These are phyloP conservation scores for Acer negundo DNA, from an alignment of 345 rosid species.

Conservation along the genomic window DNA sequence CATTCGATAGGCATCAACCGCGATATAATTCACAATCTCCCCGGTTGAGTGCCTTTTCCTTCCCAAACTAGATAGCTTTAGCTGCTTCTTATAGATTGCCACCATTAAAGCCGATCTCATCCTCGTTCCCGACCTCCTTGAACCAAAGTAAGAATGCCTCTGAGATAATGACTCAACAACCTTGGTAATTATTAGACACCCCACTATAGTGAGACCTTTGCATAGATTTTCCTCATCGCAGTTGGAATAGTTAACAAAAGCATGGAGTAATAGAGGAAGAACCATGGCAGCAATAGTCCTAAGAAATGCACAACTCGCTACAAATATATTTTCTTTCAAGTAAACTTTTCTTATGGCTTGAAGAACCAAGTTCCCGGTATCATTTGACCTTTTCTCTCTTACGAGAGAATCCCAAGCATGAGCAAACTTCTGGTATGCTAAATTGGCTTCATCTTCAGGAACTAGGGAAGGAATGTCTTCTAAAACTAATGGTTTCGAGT, in stretches of 20 bases:
- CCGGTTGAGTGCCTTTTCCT: slow-evolving; percentile 72
- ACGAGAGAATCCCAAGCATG: slow-evolving; percentile 46
- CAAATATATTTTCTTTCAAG: slow-evolving; percentile 53
- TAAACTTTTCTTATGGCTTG: slow-evolving; percentile 48
- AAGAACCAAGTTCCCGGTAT: slow-evolving; percentile 46
- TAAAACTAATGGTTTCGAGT: slow-evolving; percentile 47
- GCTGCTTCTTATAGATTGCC: slow-evolving; percentile 62
- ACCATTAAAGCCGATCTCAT: slow-evolving; percentile 78
- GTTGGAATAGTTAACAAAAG: slow-evolving; percentile 59
- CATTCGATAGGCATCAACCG: slow-evolving; percentile 81
- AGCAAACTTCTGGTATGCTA: slow-evolving; percentile 56
- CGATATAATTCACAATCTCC: slow-evolving; percentile 73
- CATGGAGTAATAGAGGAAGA: slow-evolving; percentile 65
- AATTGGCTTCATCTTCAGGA: slow-evolving; percentile 55
- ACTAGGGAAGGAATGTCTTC: slow-evolving; percentile 67
- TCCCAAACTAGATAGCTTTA: slow-evolving; percentile 63
- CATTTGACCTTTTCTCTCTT: slow-evolving; percentile 26
- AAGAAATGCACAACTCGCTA: slow-evolving; percentile 48
- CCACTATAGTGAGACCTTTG: slow-evolving; percentile 52
- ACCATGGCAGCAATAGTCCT: slow-evolving; percentile 49
- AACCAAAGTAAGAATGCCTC: slow-evolving; percentile 66
- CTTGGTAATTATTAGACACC: slow-evolving; percentile 49
- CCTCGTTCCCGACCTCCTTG: slow-evolving; percentile 73
- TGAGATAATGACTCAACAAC: slow-evolving; percentile 66
- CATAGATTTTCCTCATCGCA: slow-evolving; percentile 36